Base-by-base conservation (phyloP, 176 grass and related monocot species). In the Luzula sylvatica region DNA sequence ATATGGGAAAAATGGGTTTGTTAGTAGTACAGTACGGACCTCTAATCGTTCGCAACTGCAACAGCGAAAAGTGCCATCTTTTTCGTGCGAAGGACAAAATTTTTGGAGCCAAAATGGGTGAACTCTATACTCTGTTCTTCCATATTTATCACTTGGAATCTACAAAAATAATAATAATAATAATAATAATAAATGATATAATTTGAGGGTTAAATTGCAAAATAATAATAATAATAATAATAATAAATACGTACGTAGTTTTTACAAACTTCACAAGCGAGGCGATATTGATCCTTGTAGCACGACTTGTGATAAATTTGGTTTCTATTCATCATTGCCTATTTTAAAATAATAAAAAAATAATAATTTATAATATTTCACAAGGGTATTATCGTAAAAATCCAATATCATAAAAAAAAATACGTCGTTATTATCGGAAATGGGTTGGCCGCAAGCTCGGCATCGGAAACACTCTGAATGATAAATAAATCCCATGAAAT, bases 401-500 rank as follows among this genome's bases (percentile, higher is more conserved):
- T 20, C 21, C 15, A 61, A 44, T 44, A 9, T 60, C 21, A 42
- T 20, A 30, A 13, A 28, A 21, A 18, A 30, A 48, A 16, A 27
- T 46, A 46, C 13, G 45, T 77, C 92, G 72, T 96, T 84, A 74
- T 72, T 72, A 47, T 89, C 84, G 53, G 73, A 82, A 66, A 96
- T 96, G 8, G 81, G 85, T 48, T 77, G 73, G 61, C 29, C 63
- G 79, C 92, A 96, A 54, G 68, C 66, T 77, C 82, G 81, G 23
- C 92, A 96, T 26, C 92, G 25, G 73, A 96, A 96, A 70, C 92
- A 96, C 50, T 83, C 85, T 3, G 85, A 86, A 76, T 96, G 92
- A 80, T 80, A 96, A 46, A 82, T 55, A 68, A 68, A 74, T 55
- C 72, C 78, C 81, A 86, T 77, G 38, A 78, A 86, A 72, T 82